These are phyloP conservation scores for Termitomyces sp. DNA, from an alignment of 768 basidiomycete genomes.

Conservation along the genomic window DNA sequence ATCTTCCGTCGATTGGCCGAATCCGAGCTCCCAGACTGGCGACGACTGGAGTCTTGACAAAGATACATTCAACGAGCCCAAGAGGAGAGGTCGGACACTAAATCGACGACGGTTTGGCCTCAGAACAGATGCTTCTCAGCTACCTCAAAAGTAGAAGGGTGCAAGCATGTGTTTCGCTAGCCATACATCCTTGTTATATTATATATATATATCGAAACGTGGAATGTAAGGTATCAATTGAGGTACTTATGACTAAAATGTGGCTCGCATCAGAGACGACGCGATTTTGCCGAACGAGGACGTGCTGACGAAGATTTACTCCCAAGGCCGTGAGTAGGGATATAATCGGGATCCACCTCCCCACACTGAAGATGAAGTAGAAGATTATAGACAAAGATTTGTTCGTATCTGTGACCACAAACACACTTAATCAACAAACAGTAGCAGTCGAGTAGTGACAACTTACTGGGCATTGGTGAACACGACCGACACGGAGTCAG, in stretches of 20 bases:
- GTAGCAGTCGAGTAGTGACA: constrained; percentile 1
- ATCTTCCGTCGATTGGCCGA: background rate
- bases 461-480: constrained; percentile 91
- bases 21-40: background rate
- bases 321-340: constrained; percentile 77
- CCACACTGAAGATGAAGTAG: constrained; percentile 75
- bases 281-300: constrained; percentile 53
- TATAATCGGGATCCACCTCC: constrained; percentile 74
- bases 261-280: constrained; percentile 30
- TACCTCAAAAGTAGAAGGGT: background rate
- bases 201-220: background rate
- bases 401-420: constrained; percentile 64
- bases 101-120: background rate
- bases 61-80: background rate
- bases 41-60: background rate
- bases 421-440: constrained; percentile 5
- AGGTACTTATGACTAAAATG: background rate
- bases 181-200: background rate
- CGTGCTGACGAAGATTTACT: constrained; percentile 50
- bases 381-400: constrained; percentile 84
- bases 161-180: background rate
- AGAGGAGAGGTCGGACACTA: background rate
- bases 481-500: constrained; percentile 84
- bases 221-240: background rate
- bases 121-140: background rate